Conservation (phyloP, 306 rosid genomes). For the Cercis canadensis region DNA sequence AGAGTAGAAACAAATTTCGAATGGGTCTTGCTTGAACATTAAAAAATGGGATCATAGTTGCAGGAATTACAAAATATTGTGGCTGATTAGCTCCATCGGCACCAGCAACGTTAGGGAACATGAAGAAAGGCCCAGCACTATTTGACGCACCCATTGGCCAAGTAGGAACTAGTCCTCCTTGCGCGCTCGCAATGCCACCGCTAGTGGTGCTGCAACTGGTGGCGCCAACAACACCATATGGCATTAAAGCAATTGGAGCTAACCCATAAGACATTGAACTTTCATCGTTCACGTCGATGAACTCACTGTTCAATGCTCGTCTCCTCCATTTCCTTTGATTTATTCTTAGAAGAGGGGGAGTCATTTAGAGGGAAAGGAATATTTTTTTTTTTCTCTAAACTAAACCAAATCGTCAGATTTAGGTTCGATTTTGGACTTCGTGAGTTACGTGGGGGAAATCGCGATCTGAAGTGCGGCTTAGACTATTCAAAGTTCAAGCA, state of each 20-base stretch:
- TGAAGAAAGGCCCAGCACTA: constrained; percentile 59
- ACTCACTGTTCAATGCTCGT: constrained; percentile 52
- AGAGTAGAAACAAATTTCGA: constrained; percentile 63
- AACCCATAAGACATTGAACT: constrained; percentile 66
- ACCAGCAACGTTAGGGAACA: constrained; percentile 57
- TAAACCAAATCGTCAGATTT: too few relatives aligned
- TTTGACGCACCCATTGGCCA: constrained; percentile 52
- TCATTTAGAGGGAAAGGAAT: too few relatives aligned
- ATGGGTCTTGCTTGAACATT: constrained; percentile 66
- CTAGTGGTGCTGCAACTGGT: background rate
- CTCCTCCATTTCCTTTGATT: constrained; percentile 55
- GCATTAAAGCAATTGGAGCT: constrained; percentile 60
- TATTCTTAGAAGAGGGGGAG: too few relatives aligned
- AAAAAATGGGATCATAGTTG: constrained; percentile 46
- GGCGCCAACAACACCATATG: constrained; percentile 28
- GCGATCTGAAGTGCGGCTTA: too few relatives aligned
- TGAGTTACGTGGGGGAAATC: too few relatives aligned
- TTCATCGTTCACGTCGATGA: constrained; percentile 56
- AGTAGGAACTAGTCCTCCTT: constrained; percentile 59
- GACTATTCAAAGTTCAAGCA: too few relatives aligned
- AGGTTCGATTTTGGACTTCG: too few relatives aligned
- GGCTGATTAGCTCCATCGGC: constrained; percentile 45
- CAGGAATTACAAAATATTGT: constrained; percentile 80
- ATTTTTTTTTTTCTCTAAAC: too few relatives aligned
- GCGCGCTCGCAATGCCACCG: constrained; percentile 1